Evolutionary conservation across 2,329 filamentous ascomycete species (phyloP).

Genomic region (Calonectria pteridis): DNA sequence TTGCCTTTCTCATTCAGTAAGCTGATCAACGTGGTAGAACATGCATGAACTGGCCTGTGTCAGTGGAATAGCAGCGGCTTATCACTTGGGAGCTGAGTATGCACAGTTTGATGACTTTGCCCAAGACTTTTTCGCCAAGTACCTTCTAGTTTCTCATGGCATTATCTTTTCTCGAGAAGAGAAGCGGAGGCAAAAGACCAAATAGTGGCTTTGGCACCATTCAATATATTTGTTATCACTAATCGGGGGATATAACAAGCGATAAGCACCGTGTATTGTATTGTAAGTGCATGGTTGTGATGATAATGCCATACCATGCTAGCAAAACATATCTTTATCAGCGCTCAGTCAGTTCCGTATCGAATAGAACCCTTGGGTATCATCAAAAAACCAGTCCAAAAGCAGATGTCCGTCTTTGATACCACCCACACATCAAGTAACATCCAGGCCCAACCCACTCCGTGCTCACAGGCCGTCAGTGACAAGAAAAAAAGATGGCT

Average conservation of each 20-base stretch:
- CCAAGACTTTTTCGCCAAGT: conserved; percentile 61
- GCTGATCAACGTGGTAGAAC: conserved; percentile 54
- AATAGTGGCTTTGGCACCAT: background rate
- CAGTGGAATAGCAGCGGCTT: conserved; percentile 77
- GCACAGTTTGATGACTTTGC: conserved; percentile 68
- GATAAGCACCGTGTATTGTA: conserved; percentile 10
- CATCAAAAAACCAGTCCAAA: conserved; percentile 48
- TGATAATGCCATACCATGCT: conserved; percentile 22
- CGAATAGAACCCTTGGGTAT: conserved; percentile 48
- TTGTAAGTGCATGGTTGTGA: conserved; percentile 20
- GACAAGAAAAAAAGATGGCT: conserved; percentile 18
- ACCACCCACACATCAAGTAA: conserved; percentile 44
- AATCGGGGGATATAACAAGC: background rate
- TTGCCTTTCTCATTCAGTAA: background rate
- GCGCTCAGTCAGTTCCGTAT: conserved; percentile 33
- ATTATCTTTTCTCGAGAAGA: conserved; percentile 53
- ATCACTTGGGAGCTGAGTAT: conserved; percentile 75
- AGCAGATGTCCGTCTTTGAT: conserved; percentile 44
- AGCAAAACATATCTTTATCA: conserved; percentile 29
- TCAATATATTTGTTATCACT: background rate
- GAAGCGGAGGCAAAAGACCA: conserved; percentile 39
- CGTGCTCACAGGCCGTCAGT: conserved; percentile 16
- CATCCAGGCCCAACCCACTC: conserved; percentile 32
- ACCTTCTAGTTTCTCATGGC: conserved; percentile 59
- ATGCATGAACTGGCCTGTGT: conserved; percentile 79